Base-by-base conservation (phyloP, 2,329 filamentous ascomycete genomes). In the Fusarium aywerte region DNA sequence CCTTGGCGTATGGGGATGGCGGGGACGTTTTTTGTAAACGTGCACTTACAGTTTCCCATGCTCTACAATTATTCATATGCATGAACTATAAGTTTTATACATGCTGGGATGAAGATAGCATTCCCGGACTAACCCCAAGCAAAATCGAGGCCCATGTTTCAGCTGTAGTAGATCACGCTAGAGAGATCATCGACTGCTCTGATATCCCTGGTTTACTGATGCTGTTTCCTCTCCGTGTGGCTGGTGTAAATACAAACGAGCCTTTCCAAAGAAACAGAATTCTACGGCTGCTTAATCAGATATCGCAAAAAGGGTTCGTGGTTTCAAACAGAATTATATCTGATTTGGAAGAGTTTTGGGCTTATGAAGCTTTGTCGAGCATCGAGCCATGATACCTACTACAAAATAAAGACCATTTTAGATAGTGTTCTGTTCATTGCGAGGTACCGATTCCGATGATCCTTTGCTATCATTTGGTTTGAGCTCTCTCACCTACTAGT, bases 141-240 rank as follows among this genome's bases (percentile, higher is more conserved):
- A 62, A 71, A 1, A 47, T 56, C 5, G 15, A 43, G 1, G 13
- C 2, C 1, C 65, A 71, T 8, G 31, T 65, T 1, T n/a, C 21
- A 2, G 43, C 29, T 4, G 53, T 72, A 18, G 7, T 58, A 6
- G 2, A 8, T 2, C n/a, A 51, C 0, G 42, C 56, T 13, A 43
- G 49, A 1, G 12, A 18, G 5, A 36, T 72, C 9, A 25, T 73
- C 1, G 29, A 43, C 5, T 15, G 9, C 1, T 69, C 68, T 1
- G 29, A 20, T 2, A 67, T 74, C 12, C 68, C 72, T 3, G 70
- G 71, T 0, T 7, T 71, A 3, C 47, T 70, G 3, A 35, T 66
- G 0, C 18, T 76, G 2, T 76, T 75, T 35, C 68, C 72, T 3
- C 48, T 76, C 2, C 56, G 72, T 23, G 65, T 73, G 42, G 71